Evolutionary conservation across 2,329 filamentous ascomycete species (phyloP), one percentile per base, ranked within the genome.

Genomic region (Colletotrichum somersetense): DNA sequence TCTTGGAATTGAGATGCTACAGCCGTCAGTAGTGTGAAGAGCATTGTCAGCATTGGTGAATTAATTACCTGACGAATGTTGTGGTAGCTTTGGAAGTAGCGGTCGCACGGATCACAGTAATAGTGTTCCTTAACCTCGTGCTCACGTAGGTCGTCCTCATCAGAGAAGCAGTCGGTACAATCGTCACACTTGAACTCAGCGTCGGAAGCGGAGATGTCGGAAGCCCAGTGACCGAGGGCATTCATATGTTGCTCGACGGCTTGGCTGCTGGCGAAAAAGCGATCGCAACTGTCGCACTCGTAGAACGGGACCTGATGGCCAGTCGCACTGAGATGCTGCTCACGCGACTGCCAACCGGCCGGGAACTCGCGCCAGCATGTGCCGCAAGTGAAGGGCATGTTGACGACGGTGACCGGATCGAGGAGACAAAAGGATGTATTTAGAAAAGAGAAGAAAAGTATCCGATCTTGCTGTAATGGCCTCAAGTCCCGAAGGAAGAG

Each of bases 1-100:
- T 76, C 3, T 79, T 80, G 0, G 88, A 91, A 48, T 86, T 86
- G 2, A 88, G 80, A 73, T 92, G 89, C 89, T 91, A 71, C 2
- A 10, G 4, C 5, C 0, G 10, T 67, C 5, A 63, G 58, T 33
- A 5, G 18, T 2, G 2, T 1, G 33, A 33, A 18, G 2, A 1
- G 1, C 16, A 33, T 8, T 33, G 12, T 18, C 7, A 7, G 23
- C 0, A 0, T 30, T 30, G 6, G 5, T 11, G 2, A 26, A 2
- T 5, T 16, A 8, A 1, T n/a, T n/a, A 18, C 67, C 63, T 61
- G 55, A 5, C 40, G 42, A 26, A 67, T 35, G 38, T 62, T 67
- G 23, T 67, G 50, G 26, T 35, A 10, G 40, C 16, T 67, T 1
- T 12, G 2, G 20, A 71, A 71, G 26, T 33, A 67, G 1, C 67